Evolutionary conservation across 805 yeast genomes (phyloP), one percentile per base, ranked within the genome.

Genomic region (Ogataea siamensis): DNA sequence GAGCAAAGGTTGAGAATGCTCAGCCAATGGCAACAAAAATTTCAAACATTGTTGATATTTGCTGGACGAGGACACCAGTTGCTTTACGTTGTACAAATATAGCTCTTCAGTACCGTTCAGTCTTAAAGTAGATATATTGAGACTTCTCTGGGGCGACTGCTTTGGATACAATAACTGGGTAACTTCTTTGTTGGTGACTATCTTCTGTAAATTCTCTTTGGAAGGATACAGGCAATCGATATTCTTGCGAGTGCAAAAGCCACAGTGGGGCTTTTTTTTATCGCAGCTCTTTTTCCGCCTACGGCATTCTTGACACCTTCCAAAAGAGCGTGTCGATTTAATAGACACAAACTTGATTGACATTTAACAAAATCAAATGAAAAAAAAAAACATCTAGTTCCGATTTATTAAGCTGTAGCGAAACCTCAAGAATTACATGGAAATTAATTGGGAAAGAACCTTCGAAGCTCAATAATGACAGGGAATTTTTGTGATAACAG

Each of bases 271-370:
- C 39, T 69, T 60, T 17, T 58, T 54, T 43, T 69, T 66, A 47
- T 68, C 73, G 58, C 75, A 70, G 32, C 66, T 65, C 14, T 70
- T 74, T 47, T 71, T 72, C 33, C 76, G 51, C 51, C 72, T 60
- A 31, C 74, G 57, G 46, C 77, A 72, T n/a, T 50, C 49, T 6
- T 44, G 37, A 28, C 51, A 49, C 13, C 53, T 20, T 3, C 51
- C 53, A 36, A 33, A 40, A 5, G 47, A 39, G 25, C 49, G 28
- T 15, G 32, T 11, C 0, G 49, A 42, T 17, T 49, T 49, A 10
- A 49, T 37, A 3, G 32, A 8, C 15, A 47, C 40, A 20, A 47
- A 47, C 26, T 38, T 42, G 34, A 25, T 4, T n/a, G n/a, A n/a
- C n/a, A n/a, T n/a, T n/a, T n/a, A n/a, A n/a, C n/a, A n/a, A n/a